Conservation (phyloP, 805 yeast genomes). For the Komagataella pastoris region DNA sequence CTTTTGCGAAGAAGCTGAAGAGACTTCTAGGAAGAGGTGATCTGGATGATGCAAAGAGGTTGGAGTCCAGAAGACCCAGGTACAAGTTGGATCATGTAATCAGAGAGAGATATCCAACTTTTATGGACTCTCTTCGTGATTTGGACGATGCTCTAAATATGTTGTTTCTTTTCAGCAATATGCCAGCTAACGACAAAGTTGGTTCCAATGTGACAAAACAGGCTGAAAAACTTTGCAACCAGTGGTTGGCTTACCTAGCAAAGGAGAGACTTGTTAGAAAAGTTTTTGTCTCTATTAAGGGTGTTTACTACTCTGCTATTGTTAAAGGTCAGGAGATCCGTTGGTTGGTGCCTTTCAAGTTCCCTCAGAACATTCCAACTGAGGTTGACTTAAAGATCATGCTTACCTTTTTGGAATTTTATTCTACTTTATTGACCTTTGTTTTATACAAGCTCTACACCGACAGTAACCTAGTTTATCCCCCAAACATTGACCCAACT, state of each 20-base stretch:
- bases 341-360: constrained; percentile 96
- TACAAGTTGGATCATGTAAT: constrained; percentile 84
- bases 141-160: constrained; percentile 91
- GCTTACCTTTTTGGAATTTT: constrained; percentile 93
- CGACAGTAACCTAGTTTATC: constrained; percentile 78
- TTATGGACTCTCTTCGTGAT: constrained; percentile 84
- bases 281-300: constrained; percentile 93
- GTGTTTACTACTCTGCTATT: constrained; percentile 87
- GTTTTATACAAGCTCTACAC: constrained; percentile 75
- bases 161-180: constrained; percentile 84
- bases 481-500: constrained; percentile 67
- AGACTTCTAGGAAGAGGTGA: constrained; percentile 89
- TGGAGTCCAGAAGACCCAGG: constrained; percentile 70
- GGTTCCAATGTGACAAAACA: constrained; percentile 73
- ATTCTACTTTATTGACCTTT: constrained; percentile 83
- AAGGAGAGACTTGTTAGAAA: constrained; percentile 71
- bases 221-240: constrained; percentile 77
- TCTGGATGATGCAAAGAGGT: constrained; percentile 71
- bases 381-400: constrained; percentile 94
- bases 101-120: constrained; percentile 92
- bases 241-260: constrained; percentile 92
- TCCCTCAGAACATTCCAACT: constrained; percentile 88
- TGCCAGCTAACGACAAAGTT: constrained; percentile 87
- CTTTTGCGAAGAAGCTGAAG: constrained; percentile 83
- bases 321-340: constrained; percentile 85